Evolutionary conservation across 441 rosid genomes (phyloP).

Genomic region (Jatropha podagrica): DNA sequence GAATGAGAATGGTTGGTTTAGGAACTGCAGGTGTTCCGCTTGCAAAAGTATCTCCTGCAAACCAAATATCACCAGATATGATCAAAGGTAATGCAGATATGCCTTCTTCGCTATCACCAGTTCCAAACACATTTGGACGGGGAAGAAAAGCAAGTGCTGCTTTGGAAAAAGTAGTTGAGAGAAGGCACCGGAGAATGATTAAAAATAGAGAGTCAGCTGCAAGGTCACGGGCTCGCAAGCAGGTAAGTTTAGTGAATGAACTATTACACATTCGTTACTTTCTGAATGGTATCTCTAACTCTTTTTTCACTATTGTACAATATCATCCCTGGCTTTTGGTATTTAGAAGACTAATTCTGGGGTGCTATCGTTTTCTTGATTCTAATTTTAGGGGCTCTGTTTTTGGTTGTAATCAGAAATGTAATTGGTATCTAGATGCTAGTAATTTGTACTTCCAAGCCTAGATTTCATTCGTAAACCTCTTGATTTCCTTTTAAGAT

Average conservation of each 20-base stretch:
- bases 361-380: neutral
- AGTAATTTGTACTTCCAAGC: neutral
- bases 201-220: slow-evolving; percentile 98
- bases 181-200: slow-evolving; percentile 97
- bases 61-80: slow-evolving; percentile 63
- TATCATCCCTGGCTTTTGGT: neutral
- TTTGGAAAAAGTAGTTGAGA: slow-evolving; percentile 91
- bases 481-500: slow-evolving; percentile 1
- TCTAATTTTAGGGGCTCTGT: neutral
- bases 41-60: slow-evolving; percentile 62
- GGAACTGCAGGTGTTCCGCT: slow-evolving; percentile 37
- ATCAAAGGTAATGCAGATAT: slow-evolving; percentile 63
- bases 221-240: slow-evolving; percentile 92
- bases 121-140: slow-evolving; percentile 65
- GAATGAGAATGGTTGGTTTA: slow-evolving; percentile 47
- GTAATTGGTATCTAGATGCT: neutral
- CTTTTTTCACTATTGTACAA: neutral
- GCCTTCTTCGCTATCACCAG: slow-evolving; percentile 61
- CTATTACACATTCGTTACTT: slow-evolving; percentile 4
- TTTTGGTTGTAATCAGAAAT: neutral
- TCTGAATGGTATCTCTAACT: slow-evolving; percentile 5
- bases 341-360: neutral
- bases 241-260: slow-evolving; percentile 50
- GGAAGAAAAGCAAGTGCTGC: slow-evolving; percentile 62
- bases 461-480: neutral